A percentile compares a stretch with the other conserved stretches of the same genome.
Conservation (phyloP, 805 yeast species). For the Metschnikowia bowlesiae region DNA sequence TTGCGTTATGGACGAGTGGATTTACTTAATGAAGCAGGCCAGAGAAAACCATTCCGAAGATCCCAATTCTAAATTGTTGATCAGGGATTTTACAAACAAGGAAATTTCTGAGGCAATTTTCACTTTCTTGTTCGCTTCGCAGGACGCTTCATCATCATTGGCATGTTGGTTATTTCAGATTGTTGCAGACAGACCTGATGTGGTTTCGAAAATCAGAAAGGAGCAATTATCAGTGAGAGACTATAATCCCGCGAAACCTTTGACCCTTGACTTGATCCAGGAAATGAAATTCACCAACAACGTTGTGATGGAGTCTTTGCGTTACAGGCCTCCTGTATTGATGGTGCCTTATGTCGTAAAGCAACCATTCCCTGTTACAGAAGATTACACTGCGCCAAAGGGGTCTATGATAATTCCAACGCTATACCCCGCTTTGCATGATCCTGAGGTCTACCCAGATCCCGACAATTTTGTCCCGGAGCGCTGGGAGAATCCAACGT, state of each 20-base stretch:
- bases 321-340: conserved; percentile 95
- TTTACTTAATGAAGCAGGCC: conserved; percentile 76
- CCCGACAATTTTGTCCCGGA: conserved; percentile 96
- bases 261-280: conserved; percentile 72
- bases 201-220: conserved; percentile 77
- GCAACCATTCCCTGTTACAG: conserved; percentile 77
- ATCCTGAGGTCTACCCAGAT: conserved; percentile 91
- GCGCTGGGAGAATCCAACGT: conserved; percentile 87
- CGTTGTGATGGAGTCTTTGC: conserved; percentile 88
- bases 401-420: conserved; percentile 98
- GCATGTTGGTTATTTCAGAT: conserved; percentile 98
- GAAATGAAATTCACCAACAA: conserved; percentile 81
- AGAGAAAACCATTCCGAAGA: conserved; percentile 46
- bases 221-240: conserved; percentile 84
- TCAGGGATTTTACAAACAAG: conserved; percentile 80
- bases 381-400: conserved; percentile 86
- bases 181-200: conserved; percentile 92
- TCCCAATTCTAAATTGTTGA: conserved; percentile 51
- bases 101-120: conserved; percentile 96
- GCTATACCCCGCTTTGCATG: conserved; percentile 91
- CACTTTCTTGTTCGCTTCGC: conserved; percentile 95
- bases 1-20: conserved; percentile 96
- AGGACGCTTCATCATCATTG: conserved; percentile 95
- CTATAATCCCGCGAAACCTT: conserved; percentile 61
- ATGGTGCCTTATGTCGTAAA: conserved; percentile 98